Evolutionary conservation across 2,329 filamentous ascomycete species (phyloP).

Genomic region (Colletotrichum melonis): DNA sequence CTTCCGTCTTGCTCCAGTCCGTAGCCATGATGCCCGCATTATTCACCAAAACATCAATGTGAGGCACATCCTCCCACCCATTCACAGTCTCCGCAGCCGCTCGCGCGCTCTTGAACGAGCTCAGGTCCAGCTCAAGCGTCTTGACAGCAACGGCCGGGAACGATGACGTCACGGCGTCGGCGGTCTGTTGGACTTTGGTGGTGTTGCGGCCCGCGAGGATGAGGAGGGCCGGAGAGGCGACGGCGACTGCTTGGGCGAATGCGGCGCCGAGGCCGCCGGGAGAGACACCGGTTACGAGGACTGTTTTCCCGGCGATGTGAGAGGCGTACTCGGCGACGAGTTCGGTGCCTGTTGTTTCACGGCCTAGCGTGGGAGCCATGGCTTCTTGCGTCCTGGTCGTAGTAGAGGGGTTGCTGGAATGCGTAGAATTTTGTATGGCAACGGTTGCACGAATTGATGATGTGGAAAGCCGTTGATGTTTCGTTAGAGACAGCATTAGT

Average conservation of each 20-base stretch:
- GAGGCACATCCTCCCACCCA: constrained; percentile 44
- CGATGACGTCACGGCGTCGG: constrained; percentile 46
- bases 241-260: constrained; percentile 51
- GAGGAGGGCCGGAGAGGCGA: constrained; percentile 52
- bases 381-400: not conserved
- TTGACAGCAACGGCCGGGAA: constrained; percentile 48
- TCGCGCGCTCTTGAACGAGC: constrained; percentile 52
- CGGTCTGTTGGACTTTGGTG: constrained; percentile 51
- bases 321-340: constrained; percentile 43
- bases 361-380: constrained; percentile 19
- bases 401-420: not conserved
- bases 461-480: not conserved
- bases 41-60: constrained; percentile 55
- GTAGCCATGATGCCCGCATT: constrained; percentile 56
- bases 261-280: constrained; percentile 51
- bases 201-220: constrained; percentile 58
- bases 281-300: constrained; percentile 57
- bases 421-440: too few relatives aligned
- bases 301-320: constrained; percentile 48
- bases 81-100: constrained; percentile 50
- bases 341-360: constrained; percentile 39
- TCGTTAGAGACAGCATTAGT: not conserved
- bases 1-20: constrained; percentile 42
- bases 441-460: too few relatives aligned
- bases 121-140: constrained; percentile 51